A percentile compares a stretch with the other conserved stretches of the same genome.
Evolutionary conservation across 306 rosid species (phyloP).

Genomic region (Quillaja saponaria): DNA sequence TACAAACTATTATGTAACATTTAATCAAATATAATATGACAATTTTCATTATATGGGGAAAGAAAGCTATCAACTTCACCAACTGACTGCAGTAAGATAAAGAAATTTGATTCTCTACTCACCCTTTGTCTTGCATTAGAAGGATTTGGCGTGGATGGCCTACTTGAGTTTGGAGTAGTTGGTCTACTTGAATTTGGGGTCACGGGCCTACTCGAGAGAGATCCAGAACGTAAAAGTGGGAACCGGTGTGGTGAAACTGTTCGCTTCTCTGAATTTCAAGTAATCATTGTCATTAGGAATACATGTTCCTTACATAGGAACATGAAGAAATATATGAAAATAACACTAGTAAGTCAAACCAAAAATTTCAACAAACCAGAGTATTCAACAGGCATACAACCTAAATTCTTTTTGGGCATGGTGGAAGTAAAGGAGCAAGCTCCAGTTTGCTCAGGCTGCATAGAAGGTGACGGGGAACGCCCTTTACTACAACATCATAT

Average conservation of each 20-base stretch:
- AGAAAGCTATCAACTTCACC: not conserved
- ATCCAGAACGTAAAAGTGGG: slow-evolving; percentile 91
- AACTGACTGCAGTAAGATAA: not conserved
- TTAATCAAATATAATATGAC: not conserved
- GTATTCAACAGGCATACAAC: slow-evolving; percentile 35
- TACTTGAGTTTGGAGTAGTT: slow-evolving; percentile 74
- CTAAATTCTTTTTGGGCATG: slow-evolving; percentile 71
- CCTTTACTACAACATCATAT: slow-evolving; percentile 62
- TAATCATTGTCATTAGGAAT: slow-evolving; percentile 31
- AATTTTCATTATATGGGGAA: not conserved
- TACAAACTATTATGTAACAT: too few relatives aligned
- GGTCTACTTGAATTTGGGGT: slow-evolving; percentile 71
- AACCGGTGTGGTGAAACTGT: slow-evolving; percentile 87
- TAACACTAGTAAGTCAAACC: slow-evolving; percentile 4
- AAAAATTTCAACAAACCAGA: not conserved
- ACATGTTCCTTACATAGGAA: not conserved
- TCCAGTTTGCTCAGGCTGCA: slow-evolving; percentile 57
- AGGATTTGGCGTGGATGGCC: slow-evolving; percentile 87
- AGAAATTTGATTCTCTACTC: slow-evolving; percentile 24
- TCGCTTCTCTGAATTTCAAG: slow-evolving; percentile 62
- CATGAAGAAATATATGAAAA: slow-evolving; percentile 2
- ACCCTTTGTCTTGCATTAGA: slow-evolving; percentile 74
- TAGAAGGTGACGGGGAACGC: slow-evolving; percentile 66
- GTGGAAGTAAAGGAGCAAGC: slow-evolving; percentile 74
- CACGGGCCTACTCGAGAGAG: slow-evolving; percentile 69